Evolutionary conservation across 345 rosid genomes (phyloP).

Genomic region (Noccaea caerulescens): DNA sequence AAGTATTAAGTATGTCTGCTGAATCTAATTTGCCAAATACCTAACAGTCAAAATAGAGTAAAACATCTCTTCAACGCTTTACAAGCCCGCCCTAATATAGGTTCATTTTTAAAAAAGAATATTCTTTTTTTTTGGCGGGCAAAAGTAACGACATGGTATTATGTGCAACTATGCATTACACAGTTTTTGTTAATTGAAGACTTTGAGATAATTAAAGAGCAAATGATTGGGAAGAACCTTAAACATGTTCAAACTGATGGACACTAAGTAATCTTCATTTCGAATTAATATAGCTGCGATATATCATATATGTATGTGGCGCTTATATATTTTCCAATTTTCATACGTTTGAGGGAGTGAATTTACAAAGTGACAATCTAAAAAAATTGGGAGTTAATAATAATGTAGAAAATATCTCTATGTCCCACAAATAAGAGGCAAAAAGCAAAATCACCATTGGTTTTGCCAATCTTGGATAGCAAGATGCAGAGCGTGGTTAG

Average conservation of each 20-base stretch:
- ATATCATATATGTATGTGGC: neutral
- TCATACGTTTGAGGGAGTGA: conserved; percentile 13
- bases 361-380: conserved; percentile 38
- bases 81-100: too few relatives aligned
- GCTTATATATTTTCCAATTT: conserved; percentile 25
- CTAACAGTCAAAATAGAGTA: conserved; percentile 42
- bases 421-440: conserved; percentile 3
- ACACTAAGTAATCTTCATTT: conserved; percentile 8
- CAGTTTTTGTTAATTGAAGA: conserved; percentile 12
- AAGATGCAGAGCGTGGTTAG: conserved; percentile 77
- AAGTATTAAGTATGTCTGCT: conserved; percentile 32
- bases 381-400: conserved; percentile 12
- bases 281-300: conserved; percentile 6
- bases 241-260: neutral
- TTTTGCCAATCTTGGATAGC: conserved; percentile 89
- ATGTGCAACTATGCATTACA: neutral
- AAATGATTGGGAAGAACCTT: conserved; percentile 1
- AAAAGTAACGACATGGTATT: neutral
- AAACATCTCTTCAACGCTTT: conserved; percentile 25
- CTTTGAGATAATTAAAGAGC: neutral
- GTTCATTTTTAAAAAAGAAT: too few relatives aligned
- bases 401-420: neutral
- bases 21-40: conserved; percentile 26
- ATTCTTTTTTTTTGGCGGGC: conserved; percentile 17
- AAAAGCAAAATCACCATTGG: conserved; percentile 48